These are phyloP conservation scores for Acacia concinna DNA, from an alignment of 331 rosid genomes.

Conservation along the genomic window DNA sequence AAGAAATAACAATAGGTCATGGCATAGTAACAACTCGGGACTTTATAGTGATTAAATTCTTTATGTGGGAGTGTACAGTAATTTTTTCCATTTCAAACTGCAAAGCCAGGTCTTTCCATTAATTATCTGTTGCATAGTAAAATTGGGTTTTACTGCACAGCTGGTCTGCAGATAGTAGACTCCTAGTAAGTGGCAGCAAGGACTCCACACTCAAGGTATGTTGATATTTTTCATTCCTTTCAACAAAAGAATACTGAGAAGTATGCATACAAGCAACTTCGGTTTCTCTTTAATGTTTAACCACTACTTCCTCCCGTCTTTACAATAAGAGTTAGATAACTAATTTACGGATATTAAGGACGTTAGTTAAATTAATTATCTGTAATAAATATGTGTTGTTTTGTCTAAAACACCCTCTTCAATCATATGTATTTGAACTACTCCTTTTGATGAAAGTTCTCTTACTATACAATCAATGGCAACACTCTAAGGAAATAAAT, in stretches of 20 bases:
- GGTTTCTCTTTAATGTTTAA: slow-evolving; percentile 12
- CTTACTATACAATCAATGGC: too few relatives aligned
- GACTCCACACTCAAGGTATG: slow-evolving; percentile 91
- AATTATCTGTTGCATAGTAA: slow-evolving; percentile 22
- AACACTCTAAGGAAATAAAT: too few relatives aligned
- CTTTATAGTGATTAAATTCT: background rate
- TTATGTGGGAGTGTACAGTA: background rate
- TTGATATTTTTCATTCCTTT: background rate
- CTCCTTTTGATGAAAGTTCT: too few relatives aligned
- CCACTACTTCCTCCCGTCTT: background rate
- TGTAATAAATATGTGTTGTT: too few relatives aligned
- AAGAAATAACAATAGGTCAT: too few relatives aligned
- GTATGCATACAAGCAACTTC: background rate
- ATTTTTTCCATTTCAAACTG: background rate
- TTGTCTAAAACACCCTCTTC: too few relatives aligned
- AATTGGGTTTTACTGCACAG: slow-evolving; percentile 45
- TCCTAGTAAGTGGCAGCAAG: slow-evolving; percentile 91
- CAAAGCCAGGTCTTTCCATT: slow-evolving; percentile 12
- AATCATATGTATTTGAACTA: too few relatives aligned
- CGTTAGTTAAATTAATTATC: too few relatives aligned
- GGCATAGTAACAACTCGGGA: background rate
- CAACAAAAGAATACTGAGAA: background rate
- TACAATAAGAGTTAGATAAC: too few relatives aligned
- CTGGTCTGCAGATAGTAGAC: slow-evolving; percentile 98
- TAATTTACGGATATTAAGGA: too few relatives aligned